These are phyloP conservation scores for Fusarium devonianum DNA, from an alignment of 2,329 filamentous ascomycete species.

Conservation along the genomic window DNA sequence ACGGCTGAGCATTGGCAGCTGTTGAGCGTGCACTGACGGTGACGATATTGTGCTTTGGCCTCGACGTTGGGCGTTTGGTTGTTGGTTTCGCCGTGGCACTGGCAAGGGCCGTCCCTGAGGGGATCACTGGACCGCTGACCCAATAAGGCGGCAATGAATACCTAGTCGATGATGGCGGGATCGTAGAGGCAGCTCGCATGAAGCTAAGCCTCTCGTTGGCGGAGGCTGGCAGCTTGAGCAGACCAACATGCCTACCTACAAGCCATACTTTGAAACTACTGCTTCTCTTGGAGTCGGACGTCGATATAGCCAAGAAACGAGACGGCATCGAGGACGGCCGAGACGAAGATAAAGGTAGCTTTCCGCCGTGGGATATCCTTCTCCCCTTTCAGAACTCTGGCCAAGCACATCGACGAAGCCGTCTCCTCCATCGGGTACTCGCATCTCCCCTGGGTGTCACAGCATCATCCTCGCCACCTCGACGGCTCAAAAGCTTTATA, in stretches of 20 bases:
- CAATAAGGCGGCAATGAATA: too few species aligned
- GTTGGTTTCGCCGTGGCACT: not conserved
- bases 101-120: not conserved
- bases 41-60: not conserved
- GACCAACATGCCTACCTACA: too few species aligned
- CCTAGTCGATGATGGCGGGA: too few species aligned
- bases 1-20: not conserved
- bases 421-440: conserved; percentile 21
- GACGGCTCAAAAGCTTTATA: conserved; percentile 13
- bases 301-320: not conserved
- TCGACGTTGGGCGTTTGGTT: too few species aligned
- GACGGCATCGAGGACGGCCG: not conserved
- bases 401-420: conserved; percentile 7
- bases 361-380: not conserved
- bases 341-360: not conserved
- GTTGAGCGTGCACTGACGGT: not conserved
- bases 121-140: too few species aligned
- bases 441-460: conserved; percentile 26
- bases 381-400: not conserved
- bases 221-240: not conserved
- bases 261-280: not conserved
- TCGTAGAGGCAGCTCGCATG: conserved; percentile 5
- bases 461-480: conserved; percentile 21
- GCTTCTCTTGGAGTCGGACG: not conserved
- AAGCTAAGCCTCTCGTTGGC: conserved; percentile 12